phyloP scores from a whole-genome alignment of 495 filamentous ascomycete genomes.

The Bombardia bombarda region DNA sequence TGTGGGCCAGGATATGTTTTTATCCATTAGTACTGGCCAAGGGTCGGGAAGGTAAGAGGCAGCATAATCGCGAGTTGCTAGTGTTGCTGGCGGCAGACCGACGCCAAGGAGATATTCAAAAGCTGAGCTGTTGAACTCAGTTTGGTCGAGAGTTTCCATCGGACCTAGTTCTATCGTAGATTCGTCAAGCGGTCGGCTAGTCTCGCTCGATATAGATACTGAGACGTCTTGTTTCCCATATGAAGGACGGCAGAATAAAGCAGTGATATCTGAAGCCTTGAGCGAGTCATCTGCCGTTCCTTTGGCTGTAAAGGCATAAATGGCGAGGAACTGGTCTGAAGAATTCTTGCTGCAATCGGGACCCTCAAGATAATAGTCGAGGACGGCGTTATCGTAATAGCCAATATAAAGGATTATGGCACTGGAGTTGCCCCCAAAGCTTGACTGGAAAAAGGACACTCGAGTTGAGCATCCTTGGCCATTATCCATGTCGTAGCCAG shows the following conservation, averaged over 20 bases:
- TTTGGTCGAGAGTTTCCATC: conserved; percentile 9
- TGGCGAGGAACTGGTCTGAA: conserved; percentile 24
- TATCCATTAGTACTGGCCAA: neutral
- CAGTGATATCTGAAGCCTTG: neutral
- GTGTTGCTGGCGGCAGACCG: neutral
- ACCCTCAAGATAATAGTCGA: conserved; percentile 16
- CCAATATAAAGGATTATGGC: conserved; percentile 18
- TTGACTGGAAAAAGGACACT: neutral
- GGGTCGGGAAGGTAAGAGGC: neutral
- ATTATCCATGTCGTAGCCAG: neutral
- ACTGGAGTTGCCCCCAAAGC: no score
- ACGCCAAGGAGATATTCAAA: conserved; percentile 26
- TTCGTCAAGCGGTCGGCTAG: neutral
- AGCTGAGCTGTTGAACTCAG: conserved; percentile 24
- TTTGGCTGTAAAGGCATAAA: conserved; percentile 8
- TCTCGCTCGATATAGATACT: neutral
- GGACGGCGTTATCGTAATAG: conserved; percentile 14
- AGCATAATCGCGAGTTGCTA: neutral
- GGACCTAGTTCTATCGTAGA: neutral
- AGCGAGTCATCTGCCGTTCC: neutral
- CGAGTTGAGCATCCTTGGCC: neutral
- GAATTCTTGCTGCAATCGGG: conserved; percentile 12
- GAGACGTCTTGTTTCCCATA: neutral
- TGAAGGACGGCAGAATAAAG: neutral
- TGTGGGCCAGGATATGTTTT: neutral